Evolutionary conservation across 2,329 filamentous ascomycete genomes (phyloP), one percentile per base, ranked within the genome.

Genomic region (Aureobasidium sp.): DNA sequence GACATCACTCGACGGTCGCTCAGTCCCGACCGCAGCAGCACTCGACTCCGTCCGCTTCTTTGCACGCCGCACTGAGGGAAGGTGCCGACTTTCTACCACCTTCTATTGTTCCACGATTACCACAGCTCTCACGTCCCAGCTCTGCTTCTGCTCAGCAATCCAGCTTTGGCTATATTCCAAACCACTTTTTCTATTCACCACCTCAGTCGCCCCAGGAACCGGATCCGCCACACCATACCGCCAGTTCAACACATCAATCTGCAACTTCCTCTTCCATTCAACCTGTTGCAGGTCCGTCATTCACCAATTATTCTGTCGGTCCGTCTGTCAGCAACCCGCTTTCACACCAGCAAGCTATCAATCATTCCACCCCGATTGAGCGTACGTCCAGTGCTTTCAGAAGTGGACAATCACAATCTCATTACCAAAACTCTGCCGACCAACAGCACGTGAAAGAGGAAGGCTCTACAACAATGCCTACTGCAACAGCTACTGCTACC

Each of bases 151-250:
- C 32, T 3, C 39, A 36, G n/a, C 24, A 24, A n/a, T 36, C 47
- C 37, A 53, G 47, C 29, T 63, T 61, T 15, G 43, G 48, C 47
- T 61, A 65, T 34, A 63, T 63, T 13, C 61, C 61, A 5, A 61
- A 56, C 24, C 47, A 63, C 32, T 50, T 63, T 46, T 63, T 63
- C 47, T 43, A 63, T 13, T 63, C 61, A 34, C 50, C 48, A 24
- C 52, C 50, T 32, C 47, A 63, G 20, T 48, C 47, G 29, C 53
- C 46, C 17, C 37, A 41, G 36, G 44, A 61, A n/a, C 13, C 48
- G 4, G 46, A 32, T n/a, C 57, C 57, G 34, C 29, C 47, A 59
- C 55, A 48, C n/a, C 53, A 57, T 26, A 36, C 55, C 5, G 27
- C 43, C 41, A 20, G n/a, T 17, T 7, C n/a, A 26, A 37, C 46